Evolutionary conservation across 2,329 filamentous ascomycete species (phyloP), one percentile per base, ranked within the genome.

Genomic region (Fusarium luffae): DNA sequence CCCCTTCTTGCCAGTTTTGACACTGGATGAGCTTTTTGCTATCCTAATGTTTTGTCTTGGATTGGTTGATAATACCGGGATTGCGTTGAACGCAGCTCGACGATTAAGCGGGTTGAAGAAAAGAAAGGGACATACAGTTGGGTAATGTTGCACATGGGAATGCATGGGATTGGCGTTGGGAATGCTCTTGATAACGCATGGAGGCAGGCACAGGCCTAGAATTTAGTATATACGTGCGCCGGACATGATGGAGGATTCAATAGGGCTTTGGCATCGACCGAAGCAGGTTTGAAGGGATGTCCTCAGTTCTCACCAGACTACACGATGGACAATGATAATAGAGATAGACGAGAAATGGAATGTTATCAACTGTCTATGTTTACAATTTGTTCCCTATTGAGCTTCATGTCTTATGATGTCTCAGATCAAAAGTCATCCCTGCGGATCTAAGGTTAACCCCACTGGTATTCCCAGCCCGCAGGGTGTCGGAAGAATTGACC

Each of bases 121-220:
- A 59, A 59, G 71, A 58, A 60, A 62, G 52, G 63, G 59, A 67
- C 55, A 68, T 41, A 59, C 60, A 60, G 69, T 71, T 75, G 68
- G 68, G 69, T 75, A 75, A 71, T 73, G 61, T 50, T 65, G 59
- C 56, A 71, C 59, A 59, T 63, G 48, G 63, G 67, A 69, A 73
- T 73, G 73, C 73, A 74, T 75, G 66, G 73, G 58, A 66, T 68
- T 49, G 73, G 73, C 73, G 73, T 75, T 75, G 60, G 66, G 70
- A 61, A 69, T 69, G 65, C 51, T 60, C 68, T 63, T 67, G 63
- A 66, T 66, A 60, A 63, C 65, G 66, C 63, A 70, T 68, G 59
- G 59, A 57, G 49, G 68, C 68, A 60, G 54, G 51, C 51, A 71
- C 56, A 25, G 23, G 54, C 30, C 46, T 55, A 40, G 54, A 48